phyloP scores from a whole-genome alignment of 75 land plant genomes.

The Cupressus sempervirens region DNA sequence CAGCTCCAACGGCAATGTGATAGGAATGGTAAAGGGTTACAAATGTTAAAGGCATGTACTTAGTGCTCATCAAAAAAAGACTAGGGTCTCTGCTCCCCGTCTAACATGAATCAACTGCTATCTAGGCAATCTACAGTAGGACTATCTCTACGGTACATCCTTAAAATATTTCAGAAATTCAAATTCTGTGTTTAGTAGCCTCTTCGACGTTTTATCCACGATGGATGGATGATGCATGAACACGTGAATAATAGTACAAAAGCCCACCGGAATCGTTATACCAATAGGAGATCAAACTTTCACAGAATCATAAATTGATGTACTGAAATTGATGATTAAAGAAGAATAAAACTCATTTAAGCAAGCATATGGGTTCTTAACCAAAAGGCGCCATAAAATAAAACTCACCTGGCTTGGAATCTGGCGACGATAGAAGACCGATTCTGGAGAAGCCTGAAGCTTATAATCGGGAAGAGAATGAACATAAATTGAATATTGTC shows the following conservation, averaged over 20 bases:
- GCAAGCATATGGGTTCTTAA: not conserved
- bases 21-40: not conserved
- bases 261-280: not conserved
- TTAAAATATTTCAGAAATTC: not conserved
- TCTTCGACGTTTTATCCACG: not conserved
- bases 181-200: not conserved
- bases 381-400: not conserved
- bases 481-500: conserved; percentile 52
- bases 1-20: not conserved
- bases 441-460: conserved; percentile 29
- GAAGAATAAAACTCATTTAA: not conserved
- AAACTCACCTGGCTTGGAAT: conserved; percentile 69
- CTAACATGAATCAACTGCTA: not conserved
- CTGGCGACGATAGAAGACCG: conserved; percentile 67
- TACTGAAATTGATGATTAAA: not conserved
- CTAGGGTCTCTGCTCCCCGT: not conserved
- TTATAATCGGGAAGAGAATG: conserved; percentile 58
- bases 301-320: not conserved
- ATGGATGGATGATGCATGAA: not conserved
- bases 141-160: not conserved
- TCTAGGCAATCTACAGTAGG: not conserved
- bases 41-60: not conserved
- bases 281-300: not conserved
- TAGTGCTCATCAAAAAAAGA: not conserved
- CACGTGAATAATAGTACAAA: not conserved